Conservation (phyloP, 1,284 basidiomycete species). For the Apiotrichum sp. region DNA sequence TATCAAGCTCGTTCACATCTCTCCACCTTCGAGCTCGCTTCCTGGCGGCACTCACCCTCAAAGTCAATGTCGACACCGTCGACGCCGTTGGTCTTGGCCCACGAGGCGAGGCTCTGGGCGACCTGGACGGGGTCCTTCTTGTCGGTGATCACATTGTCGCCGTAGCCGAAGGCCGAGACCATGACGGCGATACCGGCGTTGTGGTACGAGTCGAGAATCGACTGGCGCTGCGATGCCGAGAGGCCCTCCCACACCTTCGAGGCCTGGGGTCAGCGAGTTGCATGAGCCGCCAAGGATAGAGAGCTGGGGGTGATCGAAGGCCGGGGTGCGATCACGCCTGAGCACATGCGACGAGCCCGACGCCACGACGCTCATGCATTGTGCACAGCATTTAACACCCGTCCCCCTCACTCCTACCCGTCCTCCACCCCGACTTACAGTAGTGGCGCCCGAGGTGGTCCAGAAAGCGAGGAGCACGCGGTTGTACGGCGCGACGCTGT, state of each 20-base stretch:
- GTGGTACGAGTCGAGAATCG: slow-evolving; percentile 45
- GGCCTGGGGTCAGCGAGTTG: not conserved
- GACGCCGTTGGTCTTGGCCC: slow-evolving; percentile 46
- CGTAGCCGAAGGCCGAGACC: slow-evolving; percentile 50
- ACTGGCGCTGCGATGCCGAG: slow-evolving; percentile 22
- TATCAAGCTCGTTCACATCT: too few species aligned
- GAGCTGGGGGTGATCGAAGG: too few species aligned
- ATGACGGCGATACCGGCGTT: slow-evolving; percentile 48
- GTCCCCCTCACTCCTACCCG: too few species aligned
- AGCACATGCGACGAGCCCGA: too few species aligned
- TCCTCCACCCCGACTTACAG: slow-evolving; percentile 12
- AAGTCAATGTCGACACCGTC: slow-evolving; percentile 54
- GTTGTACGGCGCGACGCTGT: slow-evolving; percentile 33
- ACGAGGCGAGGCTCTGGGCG: slow-evolving; percentile 42
- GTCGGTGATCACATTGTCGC: slow-evolving; percentile 43
- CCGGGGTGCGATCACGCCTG: not conserved
- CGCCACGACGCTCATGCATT: too few species aligned
- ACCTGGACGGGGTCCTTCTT: slow-evolving; percentile 36
- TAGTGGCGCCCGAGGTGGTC: slow-evolving; percentile 43
- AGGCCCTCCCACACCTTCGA: slow-evolving; percentile 33
- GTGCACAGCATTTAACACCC: too few species aligned
- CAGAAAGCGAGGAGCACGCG: slow-evolving; percentile 51
- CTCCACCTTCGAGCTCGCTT: too few species aligned
- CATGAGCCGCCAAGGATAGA: not conserved
- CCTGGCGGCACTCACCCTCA: slow-evolving; percentile 30